These are phyloP conservation scores for Heliamphora exappendiculata DNA, from an alignment of 148 eudicot genomes.

Conservation along the genomic window DNA sequence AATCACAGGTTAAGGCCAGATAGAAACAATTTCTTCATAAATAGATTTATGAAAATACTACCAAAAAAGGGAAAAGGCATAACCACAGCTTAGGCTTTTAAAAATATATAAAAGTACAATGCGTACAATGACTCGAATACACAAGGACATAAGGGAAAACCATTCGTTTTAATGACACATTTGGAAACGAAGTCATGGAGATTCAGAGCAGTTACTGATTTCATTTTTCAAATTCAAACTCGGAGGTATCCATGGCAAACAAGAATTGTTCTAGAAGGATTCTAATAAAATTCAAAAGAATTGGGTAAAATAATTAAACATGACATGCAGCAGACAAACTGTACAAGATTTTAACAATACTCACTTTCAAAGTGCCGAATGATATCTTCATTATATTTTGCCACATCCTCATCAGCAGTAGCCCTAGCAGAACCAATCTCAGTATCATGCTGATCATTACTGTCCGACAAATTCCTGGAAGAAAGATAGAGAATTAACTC, in stretches of 20 bases:
- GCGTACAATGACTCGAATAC: background rate
- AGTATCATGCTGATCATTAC: constrained; percentile 55
- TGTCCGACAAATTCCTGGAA: constrained; percentile 47
- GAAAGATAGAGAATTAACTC: background rate
- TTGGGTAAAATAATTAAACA: background rate
- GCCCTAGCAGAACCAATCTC: constrained; percentile 60
- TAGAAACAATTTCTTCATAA: background rate
- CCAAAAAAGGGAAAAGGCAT: too few relatives aligned
- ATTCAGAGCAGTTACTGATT: background rate
- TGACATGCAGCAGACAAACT: background rate
- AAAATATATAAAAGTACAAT: too few relatives aligned
- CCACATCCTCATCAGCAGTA: constrained; percentile 58
- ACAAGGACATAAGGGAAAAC: background rate
- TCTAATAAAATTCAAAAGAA: background rate
- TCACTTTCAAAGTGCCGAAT: constrained; percentile 49
- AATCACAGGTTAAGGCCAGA: background rate
- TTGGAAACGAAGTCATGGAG: background rate
- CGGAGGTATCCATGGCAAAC: too few relatives aligned
- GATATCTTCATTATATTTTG: constrained; percentile 45
- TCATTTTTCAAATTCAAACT: background rate
- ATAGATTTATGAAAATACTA: background rate
- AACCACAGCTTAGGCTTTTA: too few relatives aligned
- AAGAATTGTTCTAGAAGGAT: background rate
- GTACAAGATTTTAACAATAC: constrained; percentile 12
- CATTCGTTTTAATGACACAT: background rate